Conservation (phyloP, 2,329 filamentous ascomycete genomes). For the Sporothrix globosa region DNA sequence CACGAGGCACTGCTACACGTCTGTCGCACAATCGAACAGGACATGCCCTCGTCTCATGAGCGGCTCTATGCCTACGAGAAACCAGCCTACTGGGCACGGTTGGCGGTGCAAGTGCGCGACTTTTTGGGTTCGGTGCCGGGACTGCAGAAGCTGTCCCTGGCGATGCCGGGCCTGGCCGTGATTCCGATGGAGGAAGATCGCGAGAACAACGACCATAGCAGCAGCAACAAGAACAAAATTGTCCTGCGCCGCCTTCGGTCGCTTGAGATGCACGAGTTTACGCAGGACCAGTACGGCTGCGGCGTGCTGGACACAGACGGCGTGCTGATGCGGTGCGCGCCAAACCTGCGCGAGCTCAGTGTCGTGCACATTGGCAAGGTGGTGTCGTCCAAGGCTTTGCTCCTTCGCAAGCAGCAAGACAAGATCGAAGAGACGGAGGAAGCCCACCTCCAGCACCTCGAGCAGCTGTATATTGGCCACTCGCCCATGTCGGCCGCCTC, state of each 20-base stretch:
- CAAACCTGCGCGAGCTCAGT: neutral
- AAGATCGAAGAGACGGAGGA: no score
- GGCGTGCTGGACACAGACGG: slow-evolving; percentile 1
- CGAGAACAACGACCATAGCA: no score
- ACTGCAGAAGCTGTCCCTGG: neutral
- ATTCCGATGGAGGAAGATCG: neutral
- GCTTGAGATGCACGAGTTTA: neutral
- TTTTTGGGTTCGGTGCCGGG: neutral
- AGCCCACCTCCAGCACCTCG: neutral
- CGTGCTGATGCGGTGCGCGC: neutral
- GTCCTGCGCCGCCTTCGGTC: neutral
- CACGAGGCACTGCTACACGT: neutral
- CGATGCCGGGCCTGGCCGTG: neutral
- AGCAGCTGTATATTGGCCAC: neutral
- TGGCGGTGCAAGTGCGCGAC: neutral
- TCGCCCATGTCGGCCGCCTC: neutral
- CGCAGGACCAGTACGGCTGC: neutral
- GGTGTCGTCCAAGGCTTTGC: neutral
- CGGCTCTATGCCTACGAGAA: neutral
- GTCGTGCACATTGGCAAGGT: neutral
- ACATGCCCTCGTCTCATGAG: neutral
- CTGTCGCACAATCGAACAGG: no score
- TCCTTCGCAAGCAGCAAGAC: no score
- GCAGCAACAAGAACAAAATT: neutral
- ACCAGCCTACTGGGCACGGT: neutral